These are phyloP conservation scores for Hansenula sp. DNA, from an alignment of 1,139 yeast genomes.

Conservation along the genomic window DNA sequence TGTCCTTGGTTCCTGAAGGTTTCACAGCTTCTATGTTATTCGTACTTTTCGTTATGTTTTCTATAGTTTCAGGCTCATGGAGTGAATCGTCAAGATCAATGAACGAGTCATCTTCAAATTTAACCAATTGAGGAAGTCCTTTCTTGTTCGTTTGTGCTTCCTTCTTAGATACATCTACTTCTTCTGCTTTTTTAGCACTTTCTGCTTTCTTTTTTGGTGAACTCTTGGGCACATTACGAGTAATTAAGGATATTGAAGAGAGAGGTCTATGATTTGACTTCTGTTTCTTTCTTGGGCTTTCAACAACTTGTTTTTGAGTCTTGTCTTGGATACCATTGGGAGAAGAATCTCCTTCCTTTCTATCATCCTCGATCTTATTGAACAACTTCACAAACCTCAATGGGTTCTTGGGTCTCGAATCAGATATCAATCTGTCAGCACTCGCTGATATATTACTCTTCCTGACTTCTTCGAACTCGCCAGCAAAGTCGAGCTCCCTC, in stretches of 20 bases:
- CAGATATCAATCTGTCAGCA: constrained; percentile 11
- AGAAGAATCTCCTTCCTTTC: constrained; percentile 2
- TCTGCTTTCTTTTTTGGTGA: too few relatives aligned
- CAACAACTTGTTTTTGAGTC: neutral
- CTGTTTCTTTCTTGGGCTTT: constrained; percentile 6
- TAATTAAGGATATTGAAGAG: too few relatives aligned
- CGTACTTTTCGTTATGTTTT: too few relatives aligned
- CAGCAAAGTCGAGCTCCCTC: constrained; percentile 12
- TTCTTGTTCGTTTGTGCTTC: neutral
- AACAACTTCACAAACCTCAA: constrained; percentile 8
- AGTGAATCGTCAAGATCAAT: constrained; percentile 8
- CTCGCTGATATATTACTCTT: constrained; percentile 12
- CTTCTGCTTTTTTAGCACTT: too few relatives aligned
- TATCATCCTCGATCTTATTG: constrained; percentile 3
- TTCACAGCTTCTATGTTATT: neutral
- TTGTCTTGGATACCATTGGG: neutral
- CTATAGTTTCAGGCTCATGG: neutral
- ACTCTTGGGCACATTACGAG: too few relatives aligned
- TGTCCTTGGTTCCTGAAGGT: neutral
- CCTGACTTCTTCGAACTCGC: constrained; percentile 16
- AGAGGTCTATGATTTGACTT: neutral
- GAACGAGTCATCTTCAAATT: constrained; percentile 1
- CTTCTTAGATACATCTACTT: neutral
- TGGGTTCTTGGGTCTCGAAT: constrained; percentile 5
- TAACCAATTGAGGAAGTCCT: constrained; percentile 4